These are phyloP conservation scores for Microcera coccophila DNA, from an alignment of 2,329 filamentous ascomycete genomes.

Conservation along the genomic window DNA sequence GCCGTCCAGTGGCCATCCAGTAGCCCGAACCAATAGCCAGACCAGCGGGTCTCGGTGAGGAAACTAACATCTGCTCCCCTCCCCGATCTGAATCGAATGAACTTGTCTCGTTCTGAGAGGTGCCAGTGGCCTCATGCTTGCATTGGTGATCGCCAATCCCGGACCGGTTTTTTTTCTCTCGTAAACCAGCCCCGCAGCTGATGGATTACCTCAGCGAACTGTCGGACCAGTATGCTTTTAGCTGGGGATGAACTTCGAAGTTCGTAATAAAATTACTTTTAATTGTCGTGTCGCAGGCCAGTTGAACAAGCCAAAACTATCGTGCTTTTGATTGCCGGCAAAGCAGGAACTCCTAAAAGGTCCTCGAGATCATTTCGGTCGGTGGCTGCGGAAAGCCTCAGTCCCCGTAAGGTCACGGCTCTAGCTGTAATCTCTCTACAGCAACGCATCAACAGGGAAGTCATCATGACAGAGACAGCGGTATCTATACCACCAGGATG, in stretches of 20 bases:
- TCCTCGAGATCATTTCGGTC: too few relatives aligned
- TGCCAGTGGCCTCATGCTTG: not conserved
- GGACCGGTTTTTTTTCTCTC: not conserved
- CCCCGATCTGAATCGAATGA: not conserved
- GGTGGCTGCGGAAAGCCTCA: too few relatives aligned
- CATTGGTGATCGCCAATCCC: not conserved
- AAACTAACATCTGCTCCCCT: not conserved
- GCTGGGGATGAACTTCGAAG: too few relatives aligned
- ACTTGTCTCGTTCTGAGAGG: not conserved
- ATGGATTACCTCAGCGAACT: not conserved
- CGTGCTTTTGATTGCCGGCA: too few relatives aligned
- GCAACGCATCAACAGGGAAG: not conserved
- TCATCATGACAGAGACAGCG: constrained; percentile 9
- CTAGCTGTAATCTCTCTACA: not conserved
- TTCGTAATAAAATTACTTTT: too few relatives aligned
- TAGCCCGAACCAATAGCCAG: constrained; percentile 6
- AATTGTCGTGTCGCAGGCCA: too few relatives aligned
- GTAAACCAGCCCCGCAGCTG: too few relatives aligned
- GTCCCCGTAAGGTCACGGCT: too few relatives aligned
- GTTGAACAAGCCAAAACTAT: too few relatives aligned
- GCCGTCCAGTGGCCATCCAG: not conserved
- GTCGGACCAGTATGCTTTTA: too few relatives aligned
- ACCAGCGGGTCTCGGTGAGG: constrained; percentile 1
- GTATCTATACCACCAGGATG: constrained; percentile 8
- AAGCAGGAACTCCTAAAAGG: too few relatives aligned